Base-by-base conservation (phyloP, 345 rosid genomes). In the Raphanus sativus region DNA sequence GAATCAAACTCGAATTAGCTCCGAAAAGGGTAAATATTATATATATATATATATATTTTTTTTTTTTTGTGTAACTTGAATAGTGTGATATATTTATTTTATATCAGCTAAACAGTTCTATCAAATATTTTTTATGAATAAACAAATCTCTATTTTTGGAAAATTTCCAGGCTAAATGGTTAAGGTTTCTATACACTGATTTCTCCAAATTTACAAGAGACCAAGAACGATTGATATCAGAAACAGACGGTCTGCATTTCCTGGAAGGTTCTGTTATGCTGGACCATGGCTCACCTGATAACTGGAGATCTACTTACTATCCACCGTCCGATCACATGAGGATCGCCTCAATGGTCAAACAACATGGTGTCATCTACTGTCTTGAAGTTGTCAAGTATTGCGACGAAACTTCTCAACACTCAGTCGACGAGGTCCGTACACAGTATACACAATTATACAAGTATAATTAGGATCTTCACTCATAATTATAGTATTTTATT, bases 381-480 rank as follows among this genome's bases (percentile, higher is more conserved):
- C 86, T 91, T 13, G 97, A 91, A 84, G 76, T 88, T 4, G 94
- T 85, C 82, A 89, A 82, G 58, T 78, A 89, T 64, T 91, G 86
- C 73, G 88, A 86, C 81, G 84, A 87, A 68, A 55, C 74, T 65
- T 84, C 89, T 73, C 82, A 81, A 79, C 56, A 60, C 17, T 68
- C 82, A 1, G 77, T 84, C 8, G 76, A 83, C 71, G 72, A 81
- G 90, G 96, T 90, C 82, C 73, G 76, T 33, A 75, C 32, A 78
- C 55, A 59, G 2, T 6, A 50, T 50, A 61, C 13, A 48, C 25
- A 62, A 59, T 42, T 28, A 54, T 73, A 36, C 65, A 21, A 29
- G 36, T 50, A 62, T 61, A 16, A 38, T 74, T 34, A 10, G 5
- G 16, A 69, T 70, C 9, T 59, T 68, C 16, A 33, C 24, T 15